Base-by-base conservation (phyloP, 345 rosid genomes). In the Eucalyptus microcorys region DNA sequence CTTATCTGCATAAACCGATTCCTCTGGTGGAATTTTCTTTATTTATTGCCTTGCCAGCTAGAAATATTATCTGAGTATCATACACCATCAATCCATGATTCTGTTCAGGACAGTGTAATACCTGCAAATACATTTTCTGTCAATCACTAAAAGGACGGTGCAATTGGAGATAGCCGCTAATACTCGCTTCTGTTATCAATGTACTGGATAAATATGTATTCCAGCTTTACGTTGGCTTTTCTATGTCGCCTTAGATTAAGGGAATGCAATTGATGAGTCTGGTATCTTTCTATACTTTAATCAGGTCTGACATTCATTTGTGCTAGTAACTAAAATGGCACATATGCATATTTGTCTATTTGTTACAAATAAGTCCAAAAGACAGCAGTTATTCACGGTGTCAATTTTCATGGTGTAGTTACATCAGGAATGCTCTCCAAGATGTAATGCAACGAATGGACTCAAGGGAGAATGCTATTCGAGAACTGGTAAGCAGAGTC, bases 101-200 rank as follows among this genome's bases (percentile, higher is more conserved):
- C 71, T 0, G 37, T 64, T n/a, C 2, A 0, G 71, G 37, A 64
- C 14, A 64, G 1, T 30, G 37, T 12, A 64, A 64, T 64, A n/a
- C 71, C 1, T 13, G 9, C 71, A 64, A 0, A n/a, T 64, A 64
- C 19, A n/a, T 7, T 61, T 61, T 14, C 0, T 30, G 32, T 26
- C 0, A 59, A 24, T 59, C 66, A 27, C 66, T 4, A 12, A 59
- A 59, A 2, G 66, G 7, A 59, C 0, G 19, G 71, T n/a, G 71
- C 71, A 64, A 30, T 64, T 64, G 71, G 71, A 27, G 9, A 64
- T 64, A 14, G 71, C 71, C 3, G 37, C 71, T 0, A 13, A 64
- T 64, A 64, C 71, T 64, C 0, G 71, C 19, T 30, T 64, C 71
- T 12, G 17, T 64, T 64, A 64, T 64, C 37, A 64, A 64, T 30